Evolutionary conservation across 208 protist species (phyloP).

Genomic region (Leishmania martiniquensis): DNA sequence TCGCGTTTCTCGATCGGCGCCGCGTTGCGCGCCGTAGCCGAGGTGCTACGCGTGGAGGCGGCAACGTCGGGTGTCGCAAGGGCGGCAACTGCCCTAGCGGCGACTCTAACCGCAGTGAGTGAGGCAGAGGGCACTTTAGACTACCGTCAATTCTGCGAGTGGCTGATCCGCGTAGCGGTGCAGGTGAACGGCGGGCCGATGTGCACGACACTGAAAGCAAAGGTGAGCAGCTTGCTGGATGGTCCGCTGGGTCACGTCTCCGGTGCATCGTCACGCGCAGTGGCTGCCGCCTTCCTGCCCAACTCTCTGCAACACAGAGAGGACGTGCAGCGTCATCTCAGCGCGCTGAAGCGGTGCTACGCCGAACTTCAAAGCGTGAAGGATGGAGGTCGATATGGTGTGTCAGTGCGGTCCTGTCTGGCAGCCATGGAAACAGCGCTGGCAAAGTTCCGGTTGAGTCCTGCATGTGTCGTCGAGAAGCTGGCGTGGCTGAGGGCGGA

Average conservation of each 20-base stretch:
- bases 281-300: constrained; percentile 32
- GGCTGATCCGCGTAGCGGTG: constrained; percentile 66
- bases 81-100: constrained; percentile 2
- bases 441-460: background rate
- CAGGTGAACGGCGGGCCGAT: constrained; percentile 48
- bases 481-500: constrained; percentile 28
- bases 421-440: constrained; percentile 15
- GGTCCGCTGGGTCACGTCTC: constrained; percentile 19
- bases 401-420: constrained; percentile 26
- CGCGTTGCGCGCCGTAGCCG: constrained; percentile 53
- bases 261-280: constrained; percentile 9
- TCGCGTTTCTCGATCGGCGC: constrained; percentile 47
- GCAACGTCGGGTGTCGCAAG: constrained; percentile 1
- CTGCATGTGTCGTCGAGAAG: constrained; percentile 15
- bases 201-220: constrained; percentile 32
- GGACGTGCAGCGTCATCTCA: constrained; percentile 28
- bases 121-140: constrained; percentile 53
- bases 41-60: constrained; percentile 40
- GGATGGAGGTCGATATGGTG: background rate
- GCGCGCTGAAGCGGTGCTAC: constrained; percentile 28
- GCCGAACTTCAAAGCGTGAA: constrained; percentile 37
- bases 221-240: constrained; percentile 63
- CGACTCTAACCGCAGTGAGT: constrained; percentile 31
- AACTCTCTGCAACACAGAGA: constrained; percentile 36
- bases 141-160: constrained; percentile 87